A percentile compares a stretch with the other conserved stretches of the same genome.
These are phyloP conservation scores for Sphaceloma murrayae DNA, from an alignment of 2,329 filamentous ascomycete genomes.

Conservation along the genomic window DNA sequence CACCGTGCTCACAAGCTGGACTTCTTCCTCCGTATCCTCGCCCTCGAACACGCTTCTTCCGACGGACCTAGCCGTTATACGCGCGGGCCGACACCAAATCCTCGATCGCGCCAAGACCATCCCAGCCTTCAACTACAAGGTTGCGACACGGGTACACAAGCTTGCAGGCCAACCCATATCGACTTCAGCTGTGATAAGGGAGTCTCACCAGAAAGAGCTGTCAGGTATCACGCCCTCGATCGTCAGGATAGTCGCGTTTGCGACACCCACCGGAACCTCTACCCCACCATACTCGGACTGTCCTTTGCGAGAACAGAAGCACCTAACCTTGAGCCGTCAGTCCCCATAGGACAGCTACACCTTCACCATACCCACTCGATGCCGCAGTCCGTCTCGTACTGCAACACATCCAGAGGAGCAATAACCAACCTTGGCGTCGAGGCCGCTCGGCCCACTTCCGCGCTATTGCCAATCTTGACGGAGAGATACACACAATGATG, in stretches of 20 bases:
- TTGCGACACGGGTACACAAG: conserved; percentile 15
- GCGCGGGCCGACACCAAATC: neutral
- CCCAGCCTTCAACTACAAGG: conserved; percentile 6
- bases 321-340: no score
- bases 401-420: neutral
- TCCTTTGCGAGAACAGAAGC: no score
- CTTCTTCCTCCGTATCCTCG: neutral
- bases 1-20: neutral
- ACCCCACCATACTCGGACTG: no score
- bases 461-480: neutral
- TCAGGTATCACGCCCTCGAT: neutral
- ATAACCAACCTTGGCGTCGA: neutral
- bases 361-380: neutral
- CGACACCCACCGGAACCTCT: neutral
- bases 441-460: neutral
- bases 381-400: neutral
- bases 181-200: neutral
- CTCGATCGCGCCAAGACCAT: conserved; percentile 12
- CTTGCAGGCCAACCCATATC: conserved; percentile 2
- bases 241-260: neutral
- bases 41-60: no score
- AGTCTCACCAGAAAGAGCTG: conserved; percentile 4
- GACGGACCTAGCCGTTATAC: no score
- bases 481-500: conserved; percentile 40
- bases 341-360: neutral